Conservation (phyloP, 2,329 filamentous ascomycete genomes). For the Botrytis byssoidea region DNA sequence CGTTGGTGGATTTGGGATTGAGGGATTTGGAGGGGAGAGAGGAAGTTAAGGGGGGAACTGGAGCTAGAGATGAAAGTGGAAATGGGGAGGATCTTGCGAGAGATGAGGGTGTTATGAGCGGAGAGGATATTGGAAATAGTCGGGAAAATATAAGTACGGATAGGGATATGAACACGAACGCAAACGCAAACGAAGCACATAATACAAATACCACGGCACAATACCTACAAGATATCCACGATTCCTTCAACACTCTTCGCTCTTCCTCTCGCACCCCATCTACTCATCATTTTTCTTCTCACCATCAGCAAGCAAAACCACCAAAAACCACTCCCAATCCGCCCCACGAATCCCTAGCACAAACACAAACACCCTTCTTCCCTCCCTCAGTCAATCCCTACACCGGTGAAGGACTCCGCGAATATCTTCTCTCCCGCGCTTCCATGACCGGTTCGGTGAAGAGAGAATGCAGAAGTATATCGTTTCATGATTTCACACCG, state of each 20-base stretch:
- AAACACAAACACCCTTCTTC: no score
- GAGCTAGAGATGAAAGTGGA: background rate
- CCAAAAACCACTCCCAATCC: background rate
- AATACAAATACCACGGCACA: background rate
- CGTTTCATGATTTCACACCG: slow-evolving; percentile 35
- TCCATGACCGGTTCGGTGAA: slow-evolving; percentile 26
- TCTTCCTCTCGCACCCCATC: background rate
- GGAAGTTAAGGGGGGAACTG: background rate
- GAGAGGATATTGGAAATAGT: no score
- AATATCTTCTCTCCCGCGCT: slow-evolving; percentile 31
- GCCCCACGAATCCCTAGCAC: background rate
- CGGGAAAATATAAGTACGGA: background rate
- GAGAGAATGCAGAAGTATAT: slow-evolving; percentile 30
- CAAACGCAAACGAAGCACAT: background rate
- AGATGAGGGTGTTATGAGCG: background rate
- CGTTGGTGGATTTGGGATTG: background rate
- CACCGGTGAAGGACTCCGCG: slow-evolving; percentile 34
- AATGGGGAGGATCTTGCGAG: background rate
- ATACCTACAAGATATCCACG: background rate
- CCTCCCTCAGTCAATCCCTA: slow-evolving; percentile 25
- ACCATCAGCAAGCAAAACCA: background rate
- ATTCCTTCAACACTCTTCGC: background rate
- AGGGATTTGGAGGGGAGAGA: no score
- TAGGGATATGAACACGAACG: background rate
- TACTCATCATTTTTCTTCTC: background rate